Base-by-base conservation (phyloP, 352 stramenopile genomes). In the Phytophthora uliginosa region DNA sequence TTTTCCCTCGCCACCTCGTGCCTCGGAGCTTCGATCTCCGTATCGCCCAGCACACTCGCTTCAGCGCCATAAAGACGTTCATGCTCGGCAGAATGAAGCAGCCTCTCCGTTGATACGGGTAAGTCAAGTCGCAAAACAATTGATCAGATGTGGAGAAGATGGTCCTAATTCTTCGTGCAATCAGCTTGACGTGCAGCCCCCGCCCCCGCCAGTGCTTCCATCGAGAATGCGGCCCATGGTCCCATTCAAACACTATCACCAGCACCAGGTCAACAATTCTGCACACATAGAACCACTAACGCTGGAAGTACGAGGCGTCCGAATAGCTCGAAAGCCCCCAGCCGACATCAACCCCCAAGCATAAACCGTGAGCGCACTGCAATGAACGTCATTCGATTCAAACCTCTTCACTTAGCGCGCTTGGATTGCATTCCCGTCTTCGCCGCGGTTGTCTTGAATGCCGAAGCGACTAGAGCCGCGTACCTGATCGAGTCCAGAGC, bases 401-500 rank as follows among this genome's bases (percentile, higher is more conserved):
- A 42, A 15, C 40, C 40, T 50, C 6, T 50, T 50, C 42, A 50
- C 42, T 55, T 55, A 8, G 4, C 12, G 8, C 52, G 24, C 18
- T 22, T 58, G 15, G 9, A 7, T 24, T 50, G 28, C 2, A 13
- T 33, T 2, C 13, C 17, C 2, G 2, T 48, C 26, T 9, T 38
- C 26, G 26, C 26, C 8, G 52, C 52, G 12, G 26, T 57, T 4
- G 58, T 31, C 45, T 81, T 76, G 59, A 87, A 82, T 1, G 81
- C 81, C 34, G 78, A 70, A 9, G 78, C 76, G 7, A 88, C 70
- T 20, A 88, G 65, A 1, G 76, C 63, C 2, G 78, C 78, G 51
- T 88, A 88, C 59, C 80, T 77, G 70, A 88, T 74, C 24, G 78
- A 84, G 56, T 88, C 69, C 13, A 77, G 7, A 18, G 66, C 65